Base-by-base conservation (phyloP, 306 rosid genomes). In the Cicer arietinum region DNA sequence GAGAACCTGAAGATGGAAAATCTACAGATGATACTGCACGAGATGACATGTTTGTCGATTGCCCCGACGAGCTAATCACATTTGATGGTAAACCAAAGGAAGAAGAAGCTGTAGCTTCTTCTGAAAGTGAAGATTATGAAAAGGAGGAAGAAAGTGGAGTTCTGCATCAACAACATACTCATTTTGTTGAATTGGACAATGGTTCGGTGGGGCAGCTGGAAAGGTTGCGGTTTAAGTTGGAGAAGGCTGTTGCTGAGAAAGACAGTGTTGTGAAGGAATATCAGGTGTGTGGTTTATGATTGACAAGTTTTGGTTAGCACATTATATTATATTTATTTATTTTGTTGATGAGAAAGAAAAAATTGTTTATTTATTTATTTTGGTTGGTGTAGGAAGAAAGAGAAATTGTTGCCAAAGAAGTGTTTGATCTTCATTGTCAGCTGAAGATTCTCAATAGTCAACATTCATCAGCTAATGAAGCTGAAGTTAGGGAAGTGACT, bases 11-110 rank as follows among this genome's bases (percentile, higher is more conserved):
- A 69, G 86, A 86, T 50, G 89, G 46, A 10, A 85, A 76, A 60
- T 78, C 72, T 22, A 8, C 62, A 4, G 97, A 89, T 86, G 96
- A 90, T 48, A 66, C 85, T n/a, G 86, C 83, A 20, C 87, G 77
- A 62, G 97, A 93, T 73, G 95, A 90, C 71, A 85, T 86, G 96
- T 94, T 94, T 75, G 97, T 87, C 6, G 99, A 94, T 85, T 89
- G 95, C 80, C 84, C 97, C 0, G 99, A 94, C 37, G 99, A 92
- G 87, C 72, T 90, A 73, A 79, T 6, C 30, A 22, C 85, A 12
- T 17, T 74, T 8, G 88, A 85, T 71, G 80, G 77, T 30, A 76
- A 64, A 69, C 82, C 39, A 67, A 80, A 73, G 79, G 97, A 88
- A 54, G 90, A 82, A 61, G 90, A 78, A 61, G 76, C 63, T 7